phyloP scores from a whole-genome alignment of 768 basidiomycete species.

The Amanita subjunquillea region DNA sequence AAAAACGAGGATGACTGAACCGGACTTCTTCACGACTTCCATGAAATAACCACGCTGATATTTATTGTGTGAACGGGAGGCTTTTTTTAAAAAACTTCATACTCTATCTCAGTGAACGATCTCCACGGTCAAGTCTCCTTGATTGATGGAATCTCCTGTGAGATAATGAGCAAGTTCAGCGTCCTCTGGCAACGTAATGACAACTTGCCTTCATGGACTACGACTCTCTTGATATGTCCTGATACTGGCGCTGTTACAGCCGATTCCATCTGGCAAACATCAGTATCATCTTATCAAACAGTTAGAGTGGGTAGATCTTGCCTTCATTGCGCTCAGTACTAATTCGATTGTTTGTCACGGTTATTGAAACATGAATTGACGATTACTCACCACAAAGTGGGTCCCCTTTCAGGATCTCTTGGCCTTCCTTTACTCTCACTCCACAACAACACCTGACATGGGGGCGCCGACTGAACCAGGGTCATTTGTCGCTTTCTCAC shows the following conservation, averaged over 20 bases:
- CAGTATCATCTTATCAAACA: background rate
- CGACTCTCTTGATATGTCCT: constrained; percentile 90
- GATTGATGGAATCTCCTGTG: constrained; percentile 85
- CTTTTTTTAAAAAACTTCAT: background rate
- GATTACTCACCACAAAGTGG: constrained; percentile 71
- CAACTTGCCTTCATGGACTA: constrained; percentile 70
- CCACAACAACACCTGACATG: constrained; percentile 97
- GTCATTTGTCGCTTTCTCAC: constrained; percentile 90
- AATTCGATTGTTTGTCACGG: constrained; percentile 13
- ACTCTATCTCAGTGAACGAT: constrained; percentile 51
- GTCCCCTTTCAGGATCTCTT: constrained; percentile 97
- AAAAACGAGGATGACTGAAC: no score
- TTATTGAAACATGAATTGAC: constrained; percentile 5
- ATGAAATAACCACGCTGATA: no score
- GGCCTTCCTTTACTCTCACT: constrained; percentile 94
- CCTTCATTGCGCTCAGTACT: constrained; percentile 98
- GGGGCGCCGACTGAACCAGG: constrained; percentile 97
- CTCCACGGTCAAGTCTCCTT: constrained; percentile 87
- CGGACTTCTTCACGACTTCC: no score
- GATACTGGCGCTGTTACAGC: constrained; percentile 94
- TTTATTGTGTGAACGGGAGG: background rate
- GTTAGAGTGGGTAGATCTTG: constrained; percentile 20
- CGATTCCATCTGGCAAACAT: constrained; percentile 78
- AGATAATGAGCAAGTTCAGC: background rate
- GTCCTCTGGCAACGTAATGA: background rate